These are phyloP conservation scores for Talaromyces verruculosus DNA, from an alignment of 2,329 filamentous ascomycete genomes.

Conservation along the genomic window DNA sequence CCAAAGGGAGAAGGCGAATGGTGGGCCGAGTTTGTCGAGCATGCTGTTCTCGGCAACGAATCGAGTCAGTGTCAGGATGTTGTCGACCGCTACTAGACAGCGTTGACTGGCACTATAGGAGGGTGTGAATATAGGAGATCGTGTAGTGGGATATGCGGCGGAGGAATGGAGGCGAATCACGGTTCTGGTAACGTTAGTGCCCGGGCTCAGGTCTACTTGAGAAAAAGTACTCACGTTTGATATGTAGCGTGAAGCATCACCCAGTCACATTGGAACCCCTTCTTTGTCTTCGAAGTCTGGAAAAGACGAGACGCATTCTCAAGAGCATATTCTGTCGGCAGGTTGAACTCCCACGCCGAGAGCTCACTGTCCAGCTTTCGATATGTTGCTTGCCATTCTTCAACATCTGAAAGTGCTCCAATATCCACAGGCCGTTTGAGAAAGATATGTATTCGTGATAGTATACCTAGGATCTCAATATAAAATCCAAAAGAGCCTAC, in stretches of 20 bases:
- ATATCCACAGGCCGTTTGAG: slow-evolving; percentile 89
- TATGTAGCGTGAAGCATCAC: slow-evolving; percentile 90
- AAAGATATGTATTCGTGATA: slow-evolving; percentile 85
- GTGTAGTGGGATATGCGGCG: slow-evolving; percentile 85
- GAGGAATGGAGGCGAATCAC: slow-evolving; percentile 90
- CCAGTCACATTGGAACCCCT: slow-evolving; percentile 76
- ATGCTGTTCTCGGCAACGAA: slow-evolving; percentile 75
- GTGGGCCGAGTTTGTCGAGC: slow-evolving; percentile 78
- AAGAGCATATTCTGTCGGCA: slow-evolving; percentile 74
- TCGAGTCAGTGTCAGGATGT: slow-evolving; percentile 73
- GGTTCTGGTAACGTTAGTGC: slow-evolving; percentile 50
- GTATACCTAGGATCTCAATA: slow-evolving; percentile 81
- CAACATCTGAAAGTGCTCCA: slow-evolving; percentile 76
- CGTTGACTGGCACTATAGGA: slow-evolving; percentile 82
- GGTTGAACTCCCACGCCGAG: slow-evolving; percentile 77
- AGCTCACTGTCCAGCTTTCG: slow-evolving; percentile 79
- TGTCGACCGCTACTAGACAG: slow-evolving; percentile 79
- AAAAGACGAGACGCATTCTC: slow-evolving; percentile 76
- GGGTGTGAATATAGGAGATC: slow-evolving; percentile 84
- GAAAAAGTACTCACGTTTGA: slow-evolving; percentile 62
- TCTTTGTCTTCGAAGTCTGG: slow-evolving; percentile 62
- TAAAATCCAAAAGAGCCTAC: slow-evolving; percentile 87
- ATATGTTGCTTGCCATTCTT: slow-evolving; percentile 85
- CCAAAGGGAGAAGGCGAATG: slow-evolving; percentile 91
- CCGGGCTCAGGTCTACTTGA: not conserved